Evolutionary conservation across 164 flowering plant species (phyloP), one percentile per base, ranked within the genome.

Genomic region (Vitis labrusca): DNA sequence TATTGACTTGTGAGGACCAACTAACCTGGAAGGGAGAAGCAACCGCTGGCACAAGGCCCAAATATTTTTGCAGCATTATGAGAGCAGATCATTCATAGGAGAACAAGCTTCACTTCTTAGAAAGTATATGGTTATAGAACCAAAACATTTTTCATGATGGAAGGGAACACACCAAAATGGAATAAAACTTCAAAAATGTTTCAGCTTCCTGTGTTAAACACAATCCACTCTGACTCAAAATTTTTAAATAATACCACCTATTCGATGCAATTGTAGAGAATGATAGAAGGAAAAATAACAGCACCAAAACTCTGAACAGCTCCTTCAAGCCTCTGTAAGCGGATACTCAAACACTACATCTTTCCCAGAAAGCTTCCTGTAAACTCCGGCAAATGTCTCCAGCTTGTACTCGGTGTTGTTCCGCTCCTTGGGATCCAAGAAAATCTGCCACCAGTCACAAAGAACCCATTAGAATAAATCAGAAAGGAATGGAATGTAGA

Each of bases 301-400:
- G 14, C 12, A 55, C 50, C 61, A 17, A 63, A 61, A 8, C 53
- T 37, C 44, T 37, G 6, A 37, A 37, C 44, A 37, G 44, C 44
- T 37, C 7, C 44, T 37, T 37, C 44, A 90, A 4, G 91, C 86
- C 52, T 91, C 97, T 0, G 88, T 78, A 0, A 83, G 50, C 0
- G 94, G 97, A 65, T 80, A 91, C 73, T 91, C 97, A 48, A 91
- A 91, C 69, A 89, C 94, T 5, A 91, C 97, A 74, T 88, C 94
- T 69, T 89, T 88, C 37, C 97, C 97, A 5, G 89, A 81, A 23
- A 91, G 90, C 83, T 91, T 89, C 86, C 85, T 79, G 84, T 88
- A 91, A 48, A 91, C 94, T 8, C 86, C 91, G 50, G 91, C 32
- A 76, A 88, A 91, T 1, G 88, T 83, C 72, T 91, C 94, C 63